A percentile compares a stretch with the other conserved stretches of the same genome.
Conservation (phyloP, 139 green algal genomes). For the Picochlorum sp. region DNA sequence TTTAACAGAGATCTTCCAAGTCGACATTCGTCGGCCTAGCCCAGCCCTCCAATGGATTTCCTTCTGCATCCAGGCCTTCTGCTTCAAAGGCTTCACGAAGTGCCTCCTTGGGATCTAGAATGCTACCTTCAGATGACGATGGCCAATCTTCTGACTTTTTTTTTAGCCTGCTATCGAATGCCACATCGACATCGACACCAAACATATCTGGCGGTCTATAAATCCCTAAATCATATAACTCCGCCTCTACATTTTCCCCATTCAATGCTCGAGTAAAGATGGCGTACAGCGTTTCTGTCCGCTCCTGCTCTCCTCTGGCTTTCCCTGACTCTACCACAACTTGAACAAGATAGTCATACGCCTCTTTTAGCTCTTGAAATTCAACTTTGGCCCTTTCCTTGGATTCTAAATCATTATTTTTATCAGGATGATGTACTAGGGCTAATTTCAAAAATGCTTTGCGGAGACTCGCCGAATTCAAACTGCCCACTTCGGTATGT, state of each 20-base stretch:
- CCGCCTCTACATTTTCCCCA: conserved; percentile 4
- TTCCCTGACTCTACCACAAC: not conserved
- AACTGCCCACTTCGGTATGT: too few relatives aligned
- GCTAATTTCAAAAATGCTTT: conserved; percentile 27
- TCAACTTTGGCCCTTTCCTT: too few relatives aligned
- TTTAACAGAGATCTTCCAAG: not conserved
- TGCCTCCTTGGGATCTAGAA: not conserved
- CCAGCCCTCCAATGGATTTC: conserved; percentile 5
- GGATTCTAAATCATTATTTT: conserved; percentile 21
- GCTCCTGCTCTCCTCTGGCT: not conserved
- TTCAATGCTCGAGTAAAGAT: conserved; percentile 2
- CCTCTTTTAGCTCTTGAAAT: conserved; percentile 31
- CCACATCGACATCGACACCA: conserved; percentile 11
- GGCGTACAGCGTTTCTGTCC: not conserved
- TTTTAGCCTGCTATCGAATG: conserved; percentile 11
- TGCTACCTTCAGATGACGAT: too few relatives aligned
- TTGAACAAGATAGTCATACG: conserved; percentile 21
- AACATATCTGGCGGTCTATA: conserved; percentile 14
- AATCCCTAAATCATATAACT: conserved; percentile 3
- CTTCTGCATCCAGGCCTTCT: conserved; percentile 3
- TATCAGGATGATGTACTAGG: conserved; percentile 43
- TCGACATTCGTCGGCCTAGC: not conserved
- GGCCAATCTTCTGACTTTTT: not conserved
- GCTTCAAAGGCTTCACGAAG: not conserved
- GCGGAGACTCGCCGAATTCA: not conserved